Evolutionary conservation across 805 yeast genomes (phyloP).

Genomic region (Starmerella tilneyi): DNA sequence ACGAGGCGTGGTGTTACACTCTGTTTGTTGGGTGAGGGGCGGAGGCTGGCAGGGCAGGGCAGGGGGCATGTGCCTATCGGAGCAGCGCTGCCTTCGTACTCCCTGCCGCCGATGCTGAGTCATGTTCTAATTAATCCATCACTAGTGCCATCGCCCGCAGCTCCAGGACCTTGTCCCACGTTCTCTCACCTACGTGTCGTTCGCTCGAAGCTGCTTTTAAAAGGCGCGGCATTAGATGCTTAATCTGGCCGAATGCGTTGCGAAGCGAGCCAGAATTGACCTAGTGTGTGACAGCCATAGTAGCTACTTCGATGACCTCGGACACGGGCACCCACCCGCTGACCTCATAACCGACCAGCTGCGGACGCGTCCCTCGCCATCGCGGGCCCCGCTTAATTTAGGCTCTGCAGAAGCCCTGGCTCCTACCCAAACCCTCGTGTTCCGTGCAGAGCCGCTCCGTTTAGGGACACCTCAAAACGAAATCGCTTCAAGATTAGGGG

Average conservation of each 20-base stretch:
- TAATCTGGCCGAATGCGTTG: not conserved
- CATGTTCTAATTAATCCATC: not conserved
- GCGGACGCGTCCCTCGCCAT: not conserved
- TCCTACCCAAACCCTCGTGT: conserved; percentile 4
- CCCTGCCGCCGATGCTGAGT: not conserved
- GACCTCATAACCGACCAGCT: not conserved
- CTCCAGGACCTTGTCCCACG: too few species aligned
- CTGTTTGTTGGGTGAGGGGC: conserved; percentile 1
- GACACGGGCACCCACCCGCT: not conserved
- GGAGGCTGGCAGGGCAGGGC: conserved; percentile 6
- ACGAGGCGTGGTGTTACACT: conserved; percentile 3
- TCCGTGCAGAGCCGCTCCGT: not conserved
- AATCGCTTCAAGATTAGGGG: too few species aligned
- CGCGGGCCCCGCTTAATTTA: conserved; percentile 1
- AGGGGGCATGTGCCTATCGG: conserved; percentile 5
- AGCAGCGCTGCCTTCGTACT: not conserved
- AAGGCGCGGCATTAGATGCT: too few species aligned
- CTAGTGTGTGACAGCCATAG: too few species aligned
- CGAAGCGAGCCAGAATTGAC: conserved; percentile 4
- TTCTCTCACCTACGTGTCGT: too few species aligned
- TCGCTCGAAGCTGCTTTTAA: too few species aligned
- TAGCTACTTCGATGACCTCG: too few species aligned
- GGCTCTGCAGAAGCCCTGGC: conserved; percentile 3
- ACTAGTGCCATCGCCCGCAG: not conserved
- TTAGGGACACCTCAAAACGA: too few species aligned